Base-by-base conservation (phyloP, 139 green algal species). In the Coelastrella sp. region DNA sequence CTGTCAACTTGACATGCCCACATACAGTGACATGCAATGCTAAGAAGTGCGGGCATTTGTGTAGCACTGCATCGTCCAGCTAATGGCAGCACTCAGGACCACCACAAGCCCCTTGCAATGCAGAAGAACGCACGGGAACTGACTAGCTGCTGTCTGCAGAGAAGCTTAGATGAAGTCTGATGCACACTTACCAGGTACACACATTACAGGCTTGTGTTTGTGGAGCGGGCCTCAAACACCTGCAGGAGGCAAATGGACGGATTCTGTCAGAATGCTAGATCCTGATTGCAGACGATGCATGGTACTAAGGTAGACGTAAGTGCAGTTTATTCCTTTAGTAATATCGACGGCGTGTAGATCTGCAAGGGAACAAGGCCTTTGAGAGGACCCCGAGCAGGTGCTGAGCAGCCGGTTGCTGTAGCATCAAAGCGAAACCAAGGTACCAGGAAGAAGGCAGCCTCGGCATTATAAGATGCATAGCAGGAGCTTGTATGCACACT, bases 341-440 rank as follows among this genome's bases (percentile, higher is more conserved):
- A 30, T 82, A 53, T 82, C 17, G 37, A 53, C 17, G 40, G 75
- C 75, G 35, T 82, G 75, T 82, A 82, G 75, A 82, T 82, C 75
- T 38, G 75, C 37, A 48, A 38, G 53, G 53, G 53, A 13, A 82
- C n/a, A 48, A 8, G 40, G 11, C 62, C 62, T 41, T 32, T 57
- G 2, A 34, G n/a, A 37, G 35, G 53, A 43, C 75, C 53, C 53
- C 43, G 32, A 82, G 75, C 75, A 82, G 75, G 75, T 82, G 75
- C 75, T 82, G 75, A 82, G 75, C 75, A 82, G 48, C 75, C 48
- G 34, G 11, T 38, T 82, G 53, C 23, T 82, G 34, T 82, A 57
- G 75, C 75, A 82, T 82, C 75, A 82, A 82, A 82, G 75, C 75
- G 75, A 82, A 82, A 38, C 75, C 75, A 64, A 38, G 32, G 75